Evolutionary conservation across 176 grass and related monocot species (phyloP), one percentile per base, ranked within the genome.

Genomic region (Juncus inflexus): DNA sequence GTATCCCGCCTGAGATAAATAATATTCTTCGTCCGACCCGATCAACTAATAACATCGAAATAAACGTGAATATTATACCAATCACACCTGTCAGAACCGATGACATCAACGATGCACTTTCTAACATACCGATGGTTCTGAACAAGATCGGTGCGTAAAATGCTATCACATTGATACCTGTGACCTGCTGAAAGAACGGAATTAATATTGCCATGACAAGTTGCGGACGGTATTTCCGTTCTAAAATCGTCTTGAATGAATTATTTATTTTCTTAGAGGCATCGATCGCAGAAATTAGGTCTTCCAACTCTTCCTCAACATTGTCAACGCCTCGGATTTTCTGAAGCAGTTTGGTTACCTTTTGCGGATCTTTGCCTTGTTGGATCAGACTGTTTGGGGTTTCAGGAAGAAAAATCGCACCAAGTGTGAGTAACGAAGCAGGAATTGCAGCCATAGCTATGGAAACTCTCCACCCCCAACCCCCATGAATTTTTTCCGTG

Each of bases 341-440:
- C 8, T 45, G 43, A 52, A 69, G 66, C 37, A 69, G 15, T 39
- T 55, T 69, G 2, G 12, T 56, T n/a, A 71, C 67, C 6, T 5
- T 58, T 43, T 71, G 19, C 1, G 67, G 67, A 52, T 71, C 53
- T 1, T 58, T 60, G 2, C 78, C 83, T 3, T 76, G 78, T 66
- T 86, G 83, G 13, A 86, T 50, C 12, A 86, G 77, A 52, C 83
- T 81, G 47, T 77, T 86, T 2, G 83, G 83, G 7, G 78, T 81
- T 70, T 86, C 83, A 2, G 77, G 78, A 1, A 86, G 67, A 54
- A 81, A 77, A 38, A 86, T 4, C 14, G 68, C 78, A 50, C 68
- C 83, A 35, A 86, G 36, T 40, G 78, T 53, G 35, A 86, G 62
- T 35, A 86, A 15, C 5, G 55, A 35, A 63, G 61, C 78, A 8